These are phyloP conservation scores for Solanum virginianum DNA, from an alignment of 257 asterid species.

Conservation along the genomic window DNA sequence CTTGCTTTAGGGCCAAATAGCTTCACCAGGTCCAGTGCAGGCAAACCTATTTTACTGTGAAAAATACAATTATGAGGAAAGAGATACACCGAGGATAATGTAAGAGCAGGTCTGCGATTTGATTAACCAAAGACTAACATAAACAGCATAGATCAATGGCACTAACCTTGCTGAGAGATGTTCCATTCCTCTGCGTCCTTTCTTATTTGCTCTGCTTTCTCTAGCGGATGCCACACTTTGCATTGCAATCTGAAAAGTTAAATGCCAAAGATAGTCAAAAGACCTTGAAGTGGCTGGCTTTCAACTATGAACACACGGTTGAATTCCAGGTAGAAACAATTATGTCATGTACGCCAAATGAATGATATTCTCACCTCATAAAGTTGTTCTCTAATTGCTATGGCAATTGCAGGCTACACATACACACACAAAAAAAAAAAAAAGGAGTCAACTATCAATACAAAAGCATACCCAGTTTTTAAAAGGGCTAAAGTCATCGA, in stretches of 20 bases:
- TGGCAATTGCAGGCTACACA: conserved; percentile 86
- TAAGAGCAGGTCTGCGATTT: neutral
- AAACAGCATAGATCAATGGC: neutral
- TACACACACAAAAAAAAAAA: neutral
- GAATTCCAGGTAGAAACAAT: neutral
- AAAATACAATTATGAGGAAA: neutral
- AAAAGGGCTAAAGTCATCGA: too few species aligned
- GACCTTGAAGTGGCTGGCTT: neutral
- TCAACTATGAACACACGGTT: neutral
- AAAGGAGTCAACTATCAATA: neutral
- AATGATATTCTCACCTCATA: conserved; percentile 62
- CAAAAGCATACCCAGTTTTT: neutral
- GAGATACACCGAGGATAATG: neutral
- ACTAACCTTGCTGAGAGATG: conserved; percentile 52
- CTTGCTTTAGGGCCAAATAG: conserved; percentile 68
- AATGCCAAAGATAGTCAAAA: neutral
- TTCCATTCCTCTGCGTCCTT: conserved; percentile 70
- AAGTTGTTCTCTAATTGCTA: conserved; percentile 88
- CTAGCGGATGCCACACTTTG: conserved; percentile 88
- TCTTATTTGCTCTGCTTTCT: conserved; percentile 78
- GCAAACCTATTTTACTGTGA: conserved; percentile 63
- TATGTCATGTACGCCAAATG: neutral
- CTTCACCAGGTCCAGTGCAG: conserved; percentile 80
- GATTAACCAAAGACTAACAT: neutral
- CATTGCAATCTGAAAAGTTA: conserved; percentile 51